Conservation (phyloP, 257 asterid genomes). For the Eucommia ulmoides region DNA sequence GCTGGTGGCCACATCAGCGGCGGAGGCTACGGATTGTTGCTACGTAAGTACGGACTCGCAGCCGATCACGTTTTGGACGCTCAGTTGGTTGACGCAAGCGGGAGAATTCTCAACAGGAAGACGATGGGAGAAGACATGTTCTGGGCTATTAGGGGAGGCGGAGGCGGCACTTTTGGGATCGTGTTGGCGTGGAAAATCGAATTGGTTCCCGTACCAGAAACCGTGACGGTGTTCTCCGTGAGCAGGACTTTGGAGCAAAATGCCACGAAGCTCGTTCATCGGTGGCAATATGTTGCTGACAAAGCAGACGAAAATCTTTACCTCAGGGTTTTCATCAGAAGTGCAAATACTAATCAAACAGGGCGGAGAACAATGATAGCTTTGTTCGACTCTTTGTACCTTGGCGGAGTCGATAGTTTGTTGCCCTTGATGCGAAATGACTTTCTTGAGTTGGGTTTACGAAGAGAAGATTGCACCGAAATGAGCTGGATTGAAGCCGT, state of each 20-base stretch:
- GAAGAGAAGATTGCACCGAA: constrained; percentile 20
- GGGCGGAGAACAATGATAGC: neutral
- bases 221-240: neutral
- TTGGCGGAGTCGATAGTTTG: constrained; percentile 17
- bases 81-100: neutral
- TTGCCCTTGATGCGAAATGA: constrained; percentile 9
- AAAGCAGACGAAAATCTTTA: neutral
- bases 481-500: constrained; percentile 52
- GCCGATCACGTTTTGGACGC: neutral
- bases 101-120: neutral
- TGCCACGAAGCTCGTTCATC: neutral
- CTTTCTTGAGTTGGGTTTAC: constrained; percentile 32
- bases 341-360: neutral
- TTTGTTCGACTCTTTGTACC: constrained; percentile 24
- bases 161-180: neutral
- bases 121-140: neutral
- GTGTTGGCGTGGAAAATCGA: neutral
- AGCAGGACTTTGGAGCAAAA: neutral
- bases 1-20: neutral
- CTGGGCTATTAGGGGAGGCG: neutral
- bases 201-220: neutral
- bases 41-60: neutral
- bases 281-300: neutral
- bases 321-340: neutral
- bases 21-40: neutral